Conservation (phyloP, 306 rosid species). For the Cajanus cajan region DNA sequence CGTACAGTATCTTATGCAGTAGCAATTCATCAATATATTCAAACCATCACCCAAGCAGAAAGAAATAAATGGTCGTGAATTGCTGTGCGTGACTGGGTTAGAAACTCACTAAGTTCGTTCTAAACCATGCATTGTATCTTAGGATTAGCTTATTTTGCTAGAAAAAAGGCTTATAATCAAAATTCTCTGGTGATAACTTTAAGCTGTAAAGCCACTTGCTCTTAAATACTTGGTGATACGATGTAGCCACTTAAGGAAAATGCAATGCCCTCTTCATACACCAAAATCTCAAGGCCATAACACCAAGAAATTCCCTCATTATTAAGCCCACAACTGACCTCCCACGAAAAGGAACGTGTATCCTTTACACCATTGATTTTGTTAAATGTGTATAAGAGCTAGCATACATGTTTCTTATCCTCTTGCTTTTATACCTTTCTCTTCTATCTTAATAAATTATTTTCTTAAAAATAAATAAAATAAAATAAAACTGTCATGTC, state of each 20-base stretch:
- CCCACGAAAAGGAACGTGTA: neutral
- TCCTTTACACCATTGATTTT: neutral
- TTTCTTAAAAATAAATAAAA: no score
- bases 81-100: neutral
- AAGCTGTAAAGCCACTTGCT: no score
- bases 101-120: slow-evolving; percentile 8
- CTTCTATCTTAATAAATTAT: no score
- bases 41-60: slow-evolving; percentile 8
- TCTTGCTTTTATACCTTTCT: no score
- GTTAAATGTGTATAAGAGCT: neutral
- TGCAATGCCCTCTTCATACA: neutral
- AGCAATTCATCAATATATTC: neutral
- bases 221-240: neutral
- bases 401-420: no score
- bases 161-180: no score
- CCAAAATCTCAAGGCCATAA: neutral
- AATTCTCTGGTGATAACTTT: no score
- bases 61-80: neutral
- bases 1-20: neutral
- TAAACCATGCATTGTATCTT: neutral
- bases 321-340: neutral
- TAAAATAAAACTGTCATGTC: neutral
- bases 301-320: neutral
- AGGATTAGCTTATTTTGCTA: neutral
- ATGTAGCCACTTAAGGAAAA: neutral